These are phyloP conservation scores for Nicotiana rustica DNA, from an alignment of 305 asterid genomes.

Conservation along the genomic window DNA sequence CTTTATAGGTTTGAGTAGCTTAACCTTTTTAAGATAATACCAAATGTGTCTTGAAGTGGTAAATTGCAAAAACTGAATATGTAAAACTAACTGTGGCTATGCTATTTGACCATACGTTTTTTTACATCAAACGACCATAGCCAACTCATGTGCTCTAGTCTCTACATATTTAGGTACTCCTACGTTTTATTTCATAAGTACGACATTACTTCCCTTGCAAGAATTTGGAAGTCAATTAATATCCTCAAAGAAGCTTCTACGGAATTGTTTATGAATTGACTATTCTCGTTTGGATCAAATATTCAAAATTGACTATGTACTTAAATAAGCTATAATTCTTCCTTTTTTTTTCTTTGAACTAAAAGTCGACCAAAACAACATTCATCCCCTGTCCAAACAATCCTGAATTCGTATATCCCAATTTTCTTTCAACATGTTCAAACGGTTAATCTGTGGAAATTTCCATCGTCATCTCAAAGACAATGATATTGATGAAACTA, in stretches of 20 bases:
- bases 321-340: background rate
- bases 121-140: background rate
- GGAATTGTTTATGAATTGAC: background rate
- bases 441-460: slow-evolving; percentile 42
- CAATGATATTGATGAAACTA: slow-evolving; percentile 35
- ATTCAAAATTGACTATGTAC: background rate
- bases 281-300: background rate
- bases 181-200: background rate
- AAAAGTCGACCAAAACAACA: slow-evolving; percentile 18
- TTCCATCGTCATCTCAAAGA: slow-evolving; percentile 40
- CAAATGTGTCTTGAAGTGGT: background rate
- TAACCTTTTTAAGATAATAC: background rate
- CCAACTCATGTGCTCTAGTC: background rate
- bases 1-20: background rate
- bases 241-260: background rate
- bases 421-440: slow-evolving; percentile 35
- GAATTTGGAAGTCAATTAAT: background rate
- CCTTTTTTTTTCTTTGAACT: background rate
- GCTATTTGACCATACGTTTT: background rate
- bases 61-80: background rate
- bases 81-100: too few species aligned
- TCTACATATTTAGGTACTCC: too few species aligned
- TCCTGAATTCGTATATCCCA: background rate
- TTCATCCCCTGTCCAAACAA: background rate
- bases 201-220: background rate